Evolutionary conservation across 2,329 filamentous ascomycete species (phyloP).

Genomic region (Claviceps purpurea): DNA sequence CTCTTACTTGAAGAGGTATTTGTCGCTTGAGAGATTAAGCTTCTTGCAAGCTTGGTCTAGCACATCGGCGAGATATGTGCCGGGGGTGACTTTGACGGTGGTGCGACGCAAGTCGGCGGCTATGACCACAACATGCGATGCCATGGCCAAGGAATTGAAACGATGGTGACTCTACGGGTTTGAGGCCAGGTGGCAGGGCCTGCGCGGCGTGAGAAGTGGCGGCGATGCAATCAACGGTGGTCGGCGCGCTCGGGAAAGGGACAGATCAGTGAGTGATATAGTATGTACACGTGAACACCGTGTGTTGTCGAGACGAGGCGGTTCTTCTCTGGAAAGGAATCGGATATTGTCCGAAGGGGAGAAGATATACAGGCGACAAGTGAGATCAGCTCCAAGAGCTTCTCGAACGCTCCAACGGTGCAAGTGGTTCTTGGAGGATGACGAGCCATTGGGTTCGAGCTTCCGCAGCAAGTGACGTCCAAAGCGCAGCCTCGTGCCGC

Average conservation of each 20-base stretch:
- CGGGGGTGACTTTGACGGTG: conserved; percentile 70
- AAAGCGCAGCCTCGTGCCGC: neutral
- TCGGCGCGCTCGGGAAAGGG: no score
- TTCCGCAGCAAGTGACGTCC: neutral
- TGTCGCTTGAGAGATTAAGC: conserved; percentile 57
- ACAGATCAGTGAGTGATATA: no score
- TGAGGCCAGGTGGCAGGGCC: no score
- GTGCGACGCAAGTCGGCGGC: conserved; percentile 65
- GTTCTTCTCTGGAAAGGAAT: no score
- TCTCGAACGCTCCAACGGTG: conserved; percentile 4
- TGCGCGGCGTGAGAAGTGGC: no score
- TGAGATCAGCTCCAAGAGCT: neutral
- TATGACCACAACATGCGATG: conserved; percentile 79
- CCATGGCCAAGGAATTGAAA: conserved; percentile 39
- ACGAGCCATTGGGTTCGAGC: neutral
- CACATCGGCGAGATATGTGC: conserved; percentile 72
- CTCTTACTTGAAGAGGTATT: conserved; percentile 67
- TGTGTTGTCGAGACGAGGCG: no score
- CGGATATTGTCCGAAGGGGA: no score
- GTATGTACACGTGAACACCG: no score
- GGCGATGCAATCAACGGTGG: neutral
- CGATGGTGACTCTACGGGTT: no score
- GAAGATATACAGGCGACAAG: no score
- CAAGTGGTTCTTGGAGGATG: neutral
- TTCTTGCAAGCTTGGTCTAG: conserved; percentile 79